Percentiles rank a stretch among this genome's conserved stretches.
These are phyloP conservation scores for Trametopsis cervina DNA, from an alignment of 768 basidiomycete genomes.

Conservation along the genomic window DNA sequence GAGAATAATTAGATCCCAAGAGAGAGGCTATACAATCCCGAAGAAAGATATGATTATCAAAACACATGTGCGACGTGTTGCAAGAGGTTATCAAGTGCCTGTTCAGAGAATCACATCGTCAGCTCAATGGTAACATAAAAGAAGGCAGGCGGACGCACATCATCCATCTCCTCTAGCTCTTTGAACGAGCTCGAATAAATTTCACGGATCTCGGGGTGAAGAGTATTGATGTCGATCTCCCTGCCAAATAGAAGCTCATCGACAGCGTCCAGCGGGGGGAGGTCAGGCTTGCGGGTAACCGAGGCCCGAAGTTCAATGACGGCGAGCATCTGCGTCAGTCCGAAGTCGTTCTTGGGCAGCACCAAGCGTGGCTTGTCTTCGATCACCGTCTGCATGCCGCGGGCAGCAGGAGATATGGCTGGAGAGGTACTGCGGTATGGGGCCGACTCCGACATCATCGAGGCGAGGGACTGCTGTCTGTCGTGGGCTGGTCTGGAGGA, in stretches of 20 bases:
- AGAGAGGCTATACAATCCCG: too few species aligned
- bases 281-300: constrained; percentile 26
- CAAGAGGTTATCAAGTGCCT: constrained; percentile 25
- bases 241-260: constrained; percentile 71
- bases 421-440: constrained; percentile 30
- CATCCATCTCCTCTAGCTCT: constrained; percentile 74
- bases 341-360: constrained; percentile 78
- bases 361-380: constrained; percentile 35
- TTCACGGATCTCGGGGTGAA: constrained; percentile 69
- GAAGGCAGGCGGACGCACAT: constrained; percentile 35
- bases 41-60: too few species aligned
- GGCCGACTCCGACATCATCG: constrained; percentile 62
- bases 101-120: background rate
- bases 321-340: constrained; percentile 79
- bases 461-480: constrained; percentile 68
- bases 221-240: constrained; percentile 46
- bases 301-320: constrained; percentile 66
- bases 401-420: constrained; percentile 5
- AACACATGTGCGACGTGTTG: constrained; percentile 18
- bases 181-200: constrained; percentile 67
- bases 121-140: background rate
- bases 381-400: constrained; percentile 13
- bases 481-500: constrained; percentile 19
- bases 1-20: too few species aligned
- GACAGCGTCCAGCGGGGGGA: constrained; percentile 49